Conservation (phyloP, 164 flowering plant genomes). For the Piper longum region DNA sequence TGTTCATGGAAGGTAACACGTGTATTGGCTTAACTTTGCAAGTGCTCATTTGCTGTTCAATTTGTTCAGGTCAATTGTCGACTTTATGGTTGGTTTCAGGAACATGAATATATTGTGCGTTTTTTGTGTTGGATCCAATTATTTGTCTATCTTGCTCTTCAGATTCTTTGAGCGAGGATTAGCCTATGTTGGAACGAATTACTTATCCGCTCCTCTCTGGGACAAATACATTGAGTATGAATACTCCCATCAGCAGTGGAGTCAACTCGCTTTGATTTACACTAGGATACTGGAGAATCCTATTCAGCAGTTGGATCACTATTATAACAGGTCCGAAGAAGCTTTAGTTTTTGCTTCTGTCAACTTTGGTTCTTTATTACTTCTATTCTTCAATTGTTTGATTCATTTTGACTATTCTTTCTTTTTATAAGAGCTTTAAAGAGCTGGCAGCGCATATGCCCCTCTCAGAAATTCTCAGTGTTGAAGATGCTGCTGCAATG, state of each 20-base stretch:
- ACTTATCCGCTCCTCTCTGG: conserved; percentile 78
- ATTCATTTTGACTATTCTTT: background rate
- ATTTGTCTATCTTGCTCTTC: conserved; percentile 20
- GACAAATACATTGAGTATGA: conserved; percentile 95
- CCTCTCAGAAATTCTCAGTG: conserved; percentile 60
- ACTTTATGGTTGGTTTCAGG: background rate
- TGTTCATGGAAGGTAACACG: conserved; percentile 63
- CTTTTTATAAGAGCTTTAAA: conserved; percentile 48
- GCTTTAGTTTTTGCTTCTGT: background rate
- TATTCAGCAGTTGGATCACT: conserved; percentile 80
- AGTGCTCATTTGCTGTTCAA: conserved; percentile 14
- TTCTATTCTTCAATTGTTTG: background rate
- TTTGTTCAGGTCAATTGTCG: background rate
- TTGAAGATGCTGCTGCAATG: conserved; percentile 53
- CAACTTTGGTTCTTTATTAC: background rate
- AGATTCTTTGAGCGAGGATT: conserved; percentile 96
- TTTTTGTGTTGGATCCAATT: background rate
- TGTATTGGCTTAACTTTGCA: conserved; percentile 31
- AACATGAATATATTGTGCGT: background rate
- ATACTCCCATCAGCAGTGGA: conserved; percentile 80
- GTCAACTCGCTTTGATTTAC: conserved; percentile 73
- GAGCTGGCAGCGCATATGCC: conserved; percentile 82
- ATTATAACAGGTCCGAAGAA: conserved; percentile 55
- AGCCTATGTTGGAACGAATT: conserved; percentile 97
- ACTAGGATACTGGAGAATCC: conserved; percentile 86